These are phyloP conservation scores for Penicillium taxi DNA, from an alignment of 495 filamentous ascomycete species.

Conservation along the genomic window DNA sequence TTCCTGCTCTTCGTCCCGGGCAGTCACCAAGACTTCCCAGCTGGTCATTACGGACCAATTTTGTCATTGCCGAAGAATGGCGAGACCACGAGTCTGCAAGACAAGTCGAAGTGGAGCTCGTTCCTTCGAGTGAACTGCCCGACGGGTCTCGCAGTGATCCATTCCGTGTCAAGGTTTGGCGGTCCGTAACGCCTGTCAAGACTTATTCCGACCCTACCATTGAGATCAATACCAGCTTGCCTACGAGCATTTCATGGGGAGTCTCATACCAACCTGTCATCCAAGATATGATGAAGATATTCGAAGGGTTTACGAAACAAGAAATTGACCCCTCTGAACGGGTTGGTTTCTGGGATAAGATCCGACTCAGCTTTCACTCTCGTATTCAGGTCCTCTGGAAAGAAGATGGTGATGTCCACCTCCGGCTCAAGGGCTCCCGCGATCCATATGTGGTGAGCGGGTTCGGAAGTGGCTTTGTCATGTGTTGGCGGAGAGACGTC, in stretches of 20 bases:
- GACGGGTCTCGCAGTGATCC: conserved; percentile 36
- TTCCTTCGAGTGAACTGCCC: conserved; percentile 56
- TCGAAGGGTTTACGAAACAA: conserved; percentile 94
- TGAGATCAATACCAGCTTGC: conserved; percentile 84
- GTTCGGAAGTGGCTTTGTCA: conserved; percentile 86
- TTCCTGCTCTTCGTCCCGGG: conserved; percentile 70
- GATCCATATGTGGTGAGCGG: conserved; percentile 93
- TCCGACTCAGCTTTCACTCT: conserved; percentile 91
- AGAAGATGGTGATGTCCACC: conserved; percentile 90
- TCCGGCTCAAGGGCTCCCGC: conserved; percentile 82
- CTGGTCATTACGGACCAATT: conserved; percentile 79
- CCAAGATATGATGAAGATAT: conserved; percentile 99
- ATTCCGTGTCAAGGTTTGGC: conserved; percentile 76
- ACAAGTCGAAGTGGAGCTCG: conserved; percentile 73
- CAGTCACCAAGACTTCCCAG: conserved; percentile 77
- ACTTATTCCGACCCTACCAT: conserved; percentile 87
- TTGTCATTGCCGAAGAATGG: conserved; percentile 94
- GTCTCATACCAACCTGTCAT: conserved; percentile 97
- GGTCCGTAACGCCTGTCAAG: conserved; percentile 92
- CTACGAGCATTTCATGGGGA: conserved; percentile 93
- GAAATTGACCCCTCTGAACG: conserved; percentile 89
- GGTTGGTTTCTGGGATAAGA: conserved; percentile 99
- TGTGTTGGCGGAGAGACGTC: conserved; percentile 95
- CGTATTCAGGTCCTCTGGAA: conserved; percentile 81
- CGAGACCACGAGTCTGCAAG: conserved; percentile 68